Evolutionary conservation across 495 filamentous ascomycete species (phyloP), one percentile per base, ranked within the genome.

Genomic region (Trichoderma gamsii): DNA sequence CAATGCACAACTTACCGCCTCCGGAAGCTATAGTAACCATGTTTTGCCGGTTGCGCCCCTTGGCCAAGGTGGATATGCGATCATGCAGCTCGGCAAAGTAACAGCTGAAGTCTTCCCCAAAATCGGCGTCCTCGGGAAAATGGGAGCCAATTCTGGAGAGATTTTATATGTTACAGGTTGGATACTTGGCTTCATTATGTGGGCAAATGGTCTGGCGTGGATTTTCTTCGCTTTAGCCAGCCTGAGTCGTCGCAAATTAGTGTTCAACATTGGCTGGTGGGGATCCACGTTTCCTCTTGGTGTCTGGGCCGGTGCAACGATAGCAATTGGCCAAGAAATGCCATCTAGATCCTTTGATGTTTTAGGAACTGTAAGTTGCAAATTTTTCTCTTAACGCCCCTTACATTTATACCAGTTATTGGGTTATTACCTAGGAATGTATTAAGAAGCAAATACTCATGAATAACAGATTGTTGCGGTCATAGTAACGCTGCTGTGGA

Each of bases 181-280:
- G 49, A 59, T 85, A 13, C 65, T 82, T 1, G 86, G 74, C 0
- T 70, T 88, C 15, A 78, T 87, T n/a, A 69, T 90, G 63, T 89
- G 87, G 88, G 79, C 82, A 0, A 87, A 87, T 70, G 85, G 76
- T 0, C 72, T 89, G 2, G 80, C 87, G 0, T 90, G 88, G 87
- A 74, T 89, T 0, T 83, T 85, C 71, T 84, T 89, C 66, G 88
- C 86, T 11, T 66, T 80, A 35, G 73, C 76, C 4, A 80, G 72
- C 27, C 82, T 85, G 41, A 72, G 66, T 15, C 77, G 72, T 64
- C 66, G 69, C 65, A 80, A 70, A 15, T 88, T 89, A 64, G 84
- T 86, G 0, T 89, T 89, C 72, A 88, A 88, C 66, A 84, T 88
- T 71, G 87, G 87, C 0, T 89, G 86, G 86, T 90, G 87, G 87